Percentiles rank a stretch among this genome's conserved stretches.
Conservation (phyloP, 257 asterid species). For the Perilla frutescens region DNA sequence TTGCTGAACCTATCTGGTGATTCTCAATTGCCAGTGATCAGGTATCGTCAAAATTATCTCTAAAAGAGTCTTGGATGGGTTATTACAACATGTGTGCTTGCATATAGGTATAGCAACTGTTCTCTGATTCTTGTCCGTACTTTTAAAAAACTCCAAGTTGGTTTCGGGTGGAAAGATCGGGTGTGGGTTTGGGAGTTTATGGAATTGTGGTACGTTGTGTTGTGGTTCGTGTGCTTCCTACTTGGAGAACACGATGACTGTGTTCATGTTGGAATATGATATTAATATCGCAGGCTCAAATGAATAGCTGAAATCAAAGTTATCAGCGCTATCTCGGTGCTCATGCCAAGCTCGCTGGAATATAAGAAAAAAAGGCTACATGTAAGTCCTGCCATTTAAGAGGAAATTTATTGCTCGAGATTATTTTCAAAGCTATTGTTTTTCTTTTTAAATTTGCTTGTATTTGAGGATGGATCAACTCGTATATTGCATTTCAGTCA, state of each 20-base stretch:
- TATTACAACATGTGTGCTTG: constrained; percentile 19
- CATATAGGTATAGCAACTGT: constrained; percentile 15
- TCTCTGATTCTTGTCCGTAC: neutral
- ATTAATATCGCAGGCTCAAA: neutral
- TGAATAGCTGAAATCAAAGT: neutral
- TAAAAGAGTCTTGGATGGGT: neutral
- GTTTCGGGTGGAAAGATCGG: constrained; percentile 4
- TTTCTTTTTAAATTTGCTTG: neutral
- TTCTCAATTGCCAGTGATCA: neutral
- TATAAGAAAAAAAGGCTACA: neutral
- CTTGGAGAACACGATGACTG: constrained; percentile 7
- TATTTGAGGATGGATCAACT: constrained; percentile 10
- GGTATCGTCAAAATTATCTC: neutral
- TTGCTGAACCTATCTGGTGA: constrained; percentile 5
- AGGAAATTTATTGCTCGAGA: constrained; percentile 1
- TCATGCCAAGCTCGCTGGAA: neutral
- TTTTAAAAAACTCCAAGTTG: constrained; percentile 1
- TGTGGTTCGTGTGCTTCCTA: constrained; percentile 24
- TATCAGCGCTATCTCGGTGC: neutral
- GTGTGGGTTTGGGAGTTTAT: neutral
- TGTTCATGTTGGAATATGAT: neutral
- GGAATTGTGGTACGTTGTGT: neutral
- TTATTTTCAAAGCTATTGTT: neutral
- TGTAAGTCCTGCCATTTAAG: neutral
- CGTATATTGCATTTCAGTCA: constrained; percentile 26